Base-by-base conservation (phyloP, 768 basidiomycete species). In the Solioccasus polychromus region DNA sequence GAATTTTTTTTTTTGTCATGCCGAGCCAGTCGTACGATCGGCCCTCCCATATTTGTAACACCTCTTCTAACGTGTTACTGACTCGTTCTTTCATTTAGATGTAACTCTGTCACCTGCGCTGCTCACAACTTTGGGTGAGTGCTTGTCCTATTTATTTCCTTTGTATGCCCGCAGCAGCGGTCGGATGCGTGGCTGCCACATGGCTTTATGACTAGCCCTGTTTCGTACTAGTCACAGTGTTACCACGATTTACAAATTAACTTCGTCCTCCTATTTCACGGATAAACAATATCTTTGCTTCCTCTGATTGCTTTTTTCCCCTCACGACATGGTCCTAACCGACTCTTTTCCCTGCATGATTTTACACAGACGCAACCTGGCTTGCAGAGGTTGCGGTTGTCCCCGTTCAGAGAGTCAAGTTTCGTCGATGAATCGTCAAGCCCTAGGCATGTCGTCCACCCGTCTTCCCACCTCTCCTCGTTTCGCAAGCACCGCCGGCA, bases 111-210 rank as follows among this genome's bases (percentile, higher is more conserved):
- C 53, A 79, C 75, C 37, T 91, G 88, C 63, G 83, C 79, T 56
- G 87, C 85, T 12, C 86, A 89, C 64, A 91, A 91, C 69, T 91
- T 90, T 73, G 84, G 84, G 87, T 88, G 64, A 73, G 84, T 78
- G 11, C 20, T 46, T 26, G 39, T 53, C 36, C 38, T n/a, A n/a
- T 40, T 35, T 45, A 42, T 55, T 30, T 54, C 34, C 38, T 28
- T 53, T 47, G 23, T 35, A 31, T 32, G 22, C 22, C 29, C 24
- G 25, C 34, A 39, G 26, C 38, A 38, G 54, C 18, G 48, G 40
- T 26, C 28, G 41, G 32, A 26, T 10, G 14, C 17, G 23, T 38
- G 24, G 18, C 18, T n/a, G 17, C 46, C 49, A 47, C 39, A 31
- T 47, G 50, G 17, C n/a, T n/a, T n/a, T n/a, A 28, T 35, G 31